Base-by-base conservation (phyloP, 768 basidiomycete species). In the Tricholoma furcatifolium region DNA sequence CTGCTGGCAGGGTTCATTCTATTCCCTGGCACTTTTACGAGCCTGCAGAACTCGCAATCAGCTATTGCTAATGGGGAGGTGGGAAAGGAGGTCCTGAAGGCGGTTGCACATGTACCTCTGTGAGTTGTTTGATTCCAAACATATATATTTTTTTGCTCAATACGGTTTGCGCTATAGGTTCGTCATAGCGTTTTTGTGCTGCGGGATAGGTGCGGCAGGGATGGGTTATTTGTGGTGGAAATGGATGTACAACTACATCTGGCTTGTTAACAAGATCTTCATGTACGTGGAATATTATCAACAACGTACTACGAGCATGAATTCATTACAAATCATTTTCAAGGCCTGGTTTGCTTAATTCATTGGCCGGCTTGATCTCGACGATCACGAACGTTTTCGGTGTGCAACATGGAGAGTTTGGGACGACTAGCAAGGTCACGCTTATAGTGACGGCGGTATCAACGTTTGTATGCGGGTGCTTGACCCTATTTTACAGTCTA, bases 221-320 rank as follows among this genome's bases (percentile, higher is more conserved):
- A 83, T 85, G 83, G 55, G 73, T 23, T 83, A 77, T 70, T 60
- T 84, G 18, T 81, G 81, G 79, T 83, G 80, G 77, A 70, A 73
- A 55, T 85, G 83, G 82, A 72, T 67, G 59, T 67, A 66, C 46
- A 85, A 84, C 55, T 84, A 84, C 58, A 59, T 85, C 47, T 84
- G 83, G 82, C 61, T 78, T 21, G 66, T 77, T 12, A 81, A 81
- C 65, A 80, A 75, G 42, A 71, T 84, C 44, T 84, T 82, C 61
- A 50, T 81, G 83, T 84, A 55, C 50, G 79, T 62, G 7, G 6
- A 31, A 43, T 30, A 17, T 30, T 21, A 30, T 53, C 32, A 6
- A 10, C 12, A 14, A 35, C 14, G 39, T 4, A 35, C 3, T 4
- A 21, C 14, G 11, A 31, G 9, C 20, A 34, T 34, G 42, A 3